A percentile compares a stretch with the other conserved stretches of the same genome.
Conservation (phyloP, 2,329 filamentous ascomycete genomes). For the Monosporascus cannonballus region DNA sequence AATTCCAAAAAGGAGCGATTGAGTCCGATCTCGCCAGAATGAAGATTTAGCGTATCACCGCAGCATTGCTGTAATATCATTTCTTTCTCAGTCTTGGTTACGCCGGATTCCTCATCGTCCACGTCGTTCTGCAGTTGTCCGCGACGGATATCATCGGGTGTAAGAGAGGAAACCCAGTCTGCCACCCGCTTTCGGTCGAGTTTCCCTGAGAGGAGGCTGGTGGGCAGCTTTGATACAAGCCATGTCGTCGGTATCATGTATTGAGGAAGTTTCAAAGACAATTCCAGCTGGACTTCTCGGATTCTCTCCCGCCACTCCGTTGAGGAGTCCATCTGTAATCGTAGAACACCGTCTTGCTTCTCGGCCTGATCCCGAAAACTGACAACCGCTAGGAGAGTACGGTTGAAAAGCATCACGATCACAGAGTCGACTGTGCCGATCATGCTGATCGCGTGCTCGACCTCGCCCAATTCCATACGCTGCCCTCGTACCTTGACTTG, state of each 20-base stretch:
- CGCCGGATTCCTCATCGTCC: constrained; percentile 31
- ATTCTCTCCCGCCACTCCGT: not conserved
- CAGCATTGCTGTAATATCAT: constrained; percentile 23
- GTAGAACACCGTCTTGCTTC: not conserved
- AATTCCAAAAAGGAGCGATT: constrained; percentile 31
- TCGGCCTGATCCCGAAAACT: not conserved
- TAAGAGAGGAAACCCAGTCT: constrained; percentile 33
- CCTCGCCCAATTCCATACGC: constrained; percentile 12
- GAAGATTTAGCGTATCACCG: constrained; percentile 33
- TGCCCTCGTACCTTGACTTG: constrained; percentile 28
- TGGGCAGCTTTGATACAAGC: constrained; percentile 22
- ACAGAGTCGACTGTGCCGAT: not conserved
- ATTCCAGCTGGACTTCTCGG: constrained; percentile 10
- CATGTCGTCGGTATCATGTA: constrained; percentile 31
- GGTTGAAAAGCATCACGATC: constrained; percentile 8
- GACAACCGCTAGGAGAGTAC: constrained; percentile 23
- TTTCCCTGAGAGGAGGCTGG: constrained; percentile 21
- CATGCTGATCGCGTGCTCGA: constrained; percentile 6
- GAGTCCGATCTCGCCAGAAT: constrained; percentile 20
- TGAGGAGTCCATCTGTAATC: not conserved
- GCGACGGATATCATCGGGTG: not conserved
- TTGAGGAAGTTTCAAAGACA: constrained; percentile 27
- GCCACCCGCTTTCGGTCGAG: constrained; percentile 30
- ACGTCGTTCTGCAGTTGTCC: constrained; percentile 25
- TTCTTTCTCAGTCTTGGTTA: constrained; percentile 19